A percentile compares a stretch with the other conserved stretches of the same genome.
These are phyloP conservation scores for Corinectria fuckeliana DNA, from an alignment of 2,329 filamentous ascomycete species.

Conservation along the genomic window DNA sequence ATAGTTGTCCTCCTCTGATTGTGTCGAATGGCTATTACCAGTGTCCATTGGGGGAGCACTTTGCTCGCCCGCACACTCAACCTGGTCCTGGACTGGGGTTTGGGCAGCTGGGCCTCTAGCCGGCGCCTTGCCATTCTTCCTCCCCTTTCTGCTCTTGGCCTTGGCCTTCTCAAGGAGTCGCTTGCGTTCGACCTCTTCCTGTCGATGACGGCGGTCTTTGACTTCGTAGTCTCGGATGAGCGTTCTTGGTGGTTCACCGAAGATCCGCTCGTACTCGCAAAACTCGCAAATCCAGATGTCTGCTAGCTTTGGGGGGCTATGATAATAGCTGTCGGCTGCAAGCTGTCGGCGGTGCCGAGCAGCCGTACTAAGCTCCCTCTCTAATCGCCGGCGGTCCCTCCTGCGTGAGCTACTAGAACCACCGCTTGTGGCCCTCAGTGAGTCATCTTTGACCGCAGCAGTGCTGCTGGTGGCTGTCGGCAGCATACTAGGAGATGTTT, in stretches of 20 bases:
- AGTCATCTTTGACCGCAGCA: constrained; percentile 43
- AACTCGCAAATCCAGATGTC: constrained; percentile 97
- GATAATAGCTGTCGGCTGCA: constrained; percentile 77
- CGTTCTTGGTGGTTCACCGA: constrained; percentile 83
- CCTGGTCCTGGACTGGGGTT: constrained; percentile 31
- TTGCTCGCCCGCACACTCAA: constrained; percentile 31
- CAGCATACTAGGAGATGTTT: constrained; percentile 20
- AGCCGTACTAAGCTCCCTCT: constrained; percentile 75
- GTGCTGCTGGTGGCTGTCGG: constrained; percentile 23
- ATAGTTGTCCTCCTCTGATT: constrained; percentile 48
- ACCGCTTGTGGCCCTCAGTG: constrained; percentile 42
- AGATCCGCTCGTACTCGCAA: constrained; percentile 96
- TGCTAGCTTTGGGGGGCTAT: constrained; percentile 71
- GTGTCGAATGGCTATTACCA: constrained; percentile 45
- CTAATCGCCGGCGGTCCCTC: constrained; percentile 69
- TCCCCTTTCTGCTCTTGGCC: constrained; percentile 88
- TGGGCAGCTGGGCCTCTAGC: constrained; percentile 37
- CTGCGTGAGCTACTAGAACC: constrained; percentile 45
- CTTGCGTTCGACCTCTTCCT: constrained; percentile 84
- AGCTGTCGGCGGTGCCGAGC: constrained; percentile 79
- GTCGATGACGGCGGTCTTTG: constrained; percentile 85
- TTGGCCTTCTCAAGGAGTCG: constrained; percentile 90
- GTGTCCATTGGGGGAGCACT: constrained; percentile 31
- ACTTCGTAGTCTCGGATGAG: constrained; percentile 92
- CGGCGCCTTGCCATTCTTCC: constrained; percentile 70